Base-by-base conservation (phyloP, 192 early-diverging fungal species). In the Rhizoclosmatium globosum region DNA sequence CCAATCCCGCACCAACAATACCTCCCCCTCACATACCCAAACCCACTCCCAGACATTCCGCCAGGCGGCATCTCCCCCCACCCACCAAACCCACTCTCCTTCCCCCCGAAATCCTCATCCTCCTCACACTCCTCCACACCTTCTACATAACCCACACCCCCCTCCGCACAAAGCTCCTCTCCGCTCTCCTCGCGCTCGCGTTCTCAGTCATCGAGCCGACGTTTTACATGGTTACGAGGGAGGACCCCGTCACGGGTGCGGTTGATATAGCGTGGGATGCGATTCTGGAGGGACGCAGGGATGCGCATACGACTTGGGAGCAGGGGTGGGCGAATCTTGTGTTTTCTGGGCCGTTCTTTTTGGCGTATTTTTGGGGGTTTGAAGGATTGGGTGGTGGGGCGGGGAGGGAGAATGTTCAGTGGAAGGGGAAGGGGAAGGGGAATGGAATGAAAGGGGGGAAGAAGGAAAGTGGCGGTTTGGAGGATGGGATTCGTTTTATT, bases 201-300 rank as follows among this genome's bases (percentile, higher is more conserved):
- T 74, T 74, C 47, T 11, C 31, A 17, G n/a, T 6, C 0, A 64
- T 74, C 60, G 72, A 74, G 21, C 47, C 58, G 7, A n/a, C 17
- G 41, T 74, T 74, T 64, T 74, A 74, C 72, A 74, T 74, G 72
- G 19, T 48, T 4, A 74, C 72, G 19, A 45, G 11, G 2, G 72
- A 74, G 38, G 72, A 74, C 43, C 72, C 72, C 39, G 38, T 64
- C 13, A 62, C 72, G 3, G 72, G 72, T 2, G 72, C 72, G 19
- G 38, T 74, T 15, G 72, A 74, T 3, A n/a, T 48, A 6, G 61
- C 47, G 17, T 74, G 72, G 72, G 60, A 31, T 1, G 4, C 15
- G 6, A 19, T 74, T 19, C 2, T 42, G 45, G 41, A 47, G n/a
- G 61, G 61, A 62, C n/a, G 48, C 2, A 17, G 72, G 44, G 31